Evolutionary conservation across 441 rosid species (phyloP).

Genomic region (Brassica balearica): DNA sequence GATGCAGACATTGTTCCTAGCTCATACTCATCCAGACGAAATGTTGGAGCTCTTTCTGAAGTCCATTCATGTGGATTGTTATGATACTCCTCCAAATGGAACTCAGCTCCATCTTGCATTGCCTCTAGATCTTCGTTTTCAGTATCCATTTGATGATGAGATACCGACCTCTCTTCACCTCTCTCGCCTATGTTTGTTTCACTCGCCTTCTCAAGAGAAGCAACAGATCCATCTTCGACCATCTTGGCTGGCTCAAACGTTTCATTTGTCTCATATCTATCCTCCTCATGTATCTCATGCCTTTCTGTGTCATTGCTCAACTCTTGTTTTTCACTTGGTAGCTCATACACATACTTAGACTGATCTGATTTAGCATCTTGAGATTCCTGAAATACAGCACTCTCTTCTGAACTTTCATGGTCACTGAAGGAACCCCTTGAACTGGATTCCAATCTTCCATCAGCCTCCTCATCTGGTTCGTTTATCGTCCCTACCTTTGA

Average conservation of each 20-base stretch:
- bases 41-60: constrained; percentile 30
- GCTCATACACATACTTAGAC: constrained; percentile 13
- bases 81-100: constrained; percentile 32
- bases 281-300: not conserved
- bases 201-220: constrained; percentile 11
- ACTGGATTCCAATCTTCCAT: constrained; percentile 20
- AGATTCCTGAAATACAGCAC: not conserved
- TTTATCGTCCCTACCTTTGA: not conserved
- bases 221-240: constrained; percentile 10
- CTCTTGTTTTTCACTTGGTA: constrained; percentile 22
- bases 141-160: constrained; percentile 29
- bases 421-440: constrained; percentile 27
- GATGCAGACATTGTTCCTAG: constrained; percentile 23
- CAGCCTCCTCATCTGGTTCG: constrained; percentile 29
- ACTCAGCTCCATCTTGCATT: not conserved
- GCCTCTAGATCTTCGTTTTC: constrained; percentile 22
- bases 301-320: constrained; percentile 13
- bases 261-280: constrained; percentile 30
- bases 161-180: not conserved
- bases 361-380: not conserved
- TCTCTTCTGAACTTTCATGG: constrained; percentile 28
- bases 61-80: constrained; percentile 34
- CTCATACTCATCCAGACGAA: constrained; percentile 24
- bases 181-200: not conserved
- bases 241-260: constrained; percentile 11